Percentiles rank a stretch among this genome's conserved stretches.
Evolutionary conservation across 768 basidiomycete genomes (phyloP).

Genomic region (Russula ochroleuca): DNA sequence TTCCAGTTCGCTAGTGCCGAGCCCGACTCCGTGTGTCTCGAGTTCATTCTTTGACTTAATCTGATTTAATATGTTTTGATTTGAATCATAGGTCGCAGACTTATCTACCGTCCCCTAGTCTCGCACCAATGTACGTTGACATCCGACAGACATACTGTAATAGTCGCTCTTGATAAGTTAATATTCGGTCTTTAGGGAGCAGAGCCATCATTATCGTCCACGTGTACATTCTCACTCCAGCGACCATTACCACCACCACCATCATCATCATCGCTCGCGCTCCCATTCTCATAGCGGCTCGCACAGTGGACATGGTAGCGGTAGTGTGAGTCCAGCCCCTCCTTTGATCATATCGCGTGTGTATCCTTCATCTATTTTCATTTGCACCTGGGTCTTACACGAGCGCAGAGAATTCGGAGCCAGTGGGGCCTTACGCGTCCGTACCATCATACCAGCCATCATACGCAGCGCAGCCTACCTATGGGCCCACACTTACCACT

Average conservation of each 20-base stretch:
- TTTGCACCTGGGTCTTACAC: background rate
- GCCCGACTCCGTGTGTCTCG: slow-evolving; percentile 11
- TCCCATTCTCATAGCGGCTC: slow-evolving; percentile 15
- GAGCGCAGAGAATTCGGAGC: slow-evolving; percentile 16
- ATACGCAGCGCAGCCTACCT: background rate
- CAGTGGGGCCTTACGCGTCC: background rate
- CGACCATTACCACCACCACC: background rate
- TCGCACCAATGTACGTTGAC: slow-evolving; percentile 3
- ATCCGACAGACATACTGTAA: background rate
- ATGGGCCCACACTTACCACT: background rate
- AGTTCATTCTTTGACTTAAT: background rate
- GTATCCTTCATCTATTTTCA: background rate
- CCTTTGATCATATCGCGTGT: slow-evolving; percentile 12
- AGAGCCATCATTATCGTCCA: slow-evolving; percentile 31
- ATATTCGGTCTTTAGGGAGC: slow-evolving; percentile 10
- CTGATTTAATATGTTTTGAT: background rate
- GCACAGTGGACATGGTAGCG: slow-evolving; percentile 14
- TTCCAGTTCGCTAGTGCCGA: slow-evolving; percentile 5
- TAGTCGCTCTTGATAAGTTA: background rate
- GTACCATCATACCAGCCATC: slow-evolving; percentile 2
- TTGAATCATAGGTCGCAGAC: background rate
- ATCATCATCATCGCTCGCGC: slow-evolving; percentile 3
- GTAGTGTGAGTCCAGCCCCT: slow-evolving; percentile 2
- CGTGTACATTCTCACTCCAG: slow-evolving; percentile 21
- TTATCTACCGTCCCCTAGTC: background rate